Percentiles rank a stretch among this genome's conserved stretches.
These are phyloP conservation scores for Diutina ranongensis DNA, from an alignment of 1,139 yeast genomes.

Conservation along the genomic window DNA sequence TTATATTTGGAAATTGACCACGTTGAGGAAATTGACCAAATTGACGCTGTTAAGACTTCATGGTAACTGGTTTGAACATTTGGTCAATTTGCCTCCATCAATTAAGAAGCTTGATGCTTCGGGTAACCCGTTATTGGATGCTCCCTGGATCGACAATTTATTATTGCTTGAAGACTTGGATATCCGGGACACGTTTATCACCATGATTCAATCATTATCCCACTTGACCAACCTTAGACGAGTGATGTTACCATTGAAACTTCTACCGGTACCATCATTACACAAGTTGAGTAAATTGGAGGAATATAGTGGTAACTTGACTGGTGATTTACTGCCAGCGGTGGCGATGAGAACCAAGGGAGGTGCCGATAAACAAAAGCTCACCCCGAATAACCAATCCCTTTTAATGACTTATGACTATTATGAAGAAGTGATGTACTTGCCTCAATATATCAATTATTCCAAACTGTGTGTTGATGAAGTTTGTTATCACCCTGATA, in stretches of 20 bases:
- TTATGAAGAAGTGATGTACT: background rate
- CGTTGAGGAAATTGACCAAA: background rate
- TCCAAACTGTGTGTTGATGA: background rate
- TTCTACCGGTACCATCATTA: background rate
- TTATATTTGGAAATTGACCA: background rate
- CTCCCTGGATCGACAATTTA: background rate
- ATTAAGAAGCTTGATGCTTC: background rate
- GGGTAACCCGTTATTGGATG: background rate
- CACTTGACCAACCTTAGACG: background rate
- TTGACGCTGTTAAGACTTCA: background rate
- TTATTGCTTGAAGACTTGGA: background rate
- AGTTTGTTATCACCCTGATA: background rate
- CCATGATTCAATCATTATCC: background rate
- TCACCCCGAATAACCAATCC: background rate
- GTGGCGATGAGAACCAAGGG: background rate
- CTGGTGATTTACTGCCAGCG: background rate
- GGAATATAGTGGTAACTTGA: background rate
- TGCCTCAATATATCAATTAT: background rate
- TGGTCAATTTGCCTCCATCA: background rate
- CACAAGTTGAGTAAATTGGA: background rate
- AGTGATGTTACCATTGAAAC: background rate
- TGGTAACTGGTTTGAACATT: background rate
- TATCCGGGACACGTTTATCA: background rate
- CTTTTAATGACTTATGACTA: background rate
- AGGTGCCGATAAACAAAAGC: background rate